Evolutionary conservation across 176 grass and related monocot species (phyloP), one percentile per base, ranked within the genome.

Genomic region (Rhynchospora tenuis): DNA sequence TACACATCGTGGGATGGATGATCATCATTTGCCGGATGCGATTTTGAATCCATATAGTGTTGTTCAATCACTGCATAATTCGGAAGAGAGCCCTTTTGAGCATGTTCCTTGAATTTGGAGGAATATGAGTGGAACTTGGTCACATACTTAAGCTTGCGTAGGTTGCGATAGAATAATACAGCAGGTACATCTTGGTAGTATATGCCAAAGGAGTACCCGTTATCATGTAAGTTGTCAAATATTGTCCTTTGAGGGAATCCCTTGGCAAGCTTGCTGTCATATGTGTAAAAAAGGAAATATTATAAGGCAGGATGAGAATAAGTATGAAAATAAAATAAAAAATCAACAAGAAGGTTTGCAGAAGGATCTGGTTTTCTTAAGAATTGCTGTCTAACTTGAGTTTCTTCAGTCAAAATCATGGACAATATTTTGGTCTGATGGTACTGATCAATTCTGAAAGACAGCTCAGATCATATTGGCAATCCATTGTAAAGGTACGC

Each of bases 1-100:
- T 90, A 95, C 9, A 99, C 96, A 77, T 99, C 96, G 83, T 99
- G 96, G 2, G 96, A 99, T 0, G 96, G 96, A 85, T 95, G 96
- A 61, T 99, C 96, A 78, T 99, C 96, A 67, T 85, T 95, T 61
- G 91, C 96, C 0, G 96, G 96, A 15, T 79, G 1, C 6, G 52
- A 73, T 72, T 90, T 88, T 43, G 88, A 89, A 82, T 99, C 96
- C 80, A 92, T 60, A 81, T 95, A 99, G 65, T 90, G 91, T 84
- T 99, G 96, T 87, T 99, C 96, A 31, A 99, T 73, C 11, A 99
- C 96, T 19, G 54, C 86, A 56, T 99, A 99, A 87, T 90, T 99
- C 1, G 93, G 91, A 15, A 99, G 93, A 15, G 63, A n/a, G 20
- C 93, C 96, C 0, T 83, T 75, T 17, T 31, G 1, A 15, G 93